Conservation (phyloP, 441 rosid genomes). For the Erodium moschatum region DNA sequence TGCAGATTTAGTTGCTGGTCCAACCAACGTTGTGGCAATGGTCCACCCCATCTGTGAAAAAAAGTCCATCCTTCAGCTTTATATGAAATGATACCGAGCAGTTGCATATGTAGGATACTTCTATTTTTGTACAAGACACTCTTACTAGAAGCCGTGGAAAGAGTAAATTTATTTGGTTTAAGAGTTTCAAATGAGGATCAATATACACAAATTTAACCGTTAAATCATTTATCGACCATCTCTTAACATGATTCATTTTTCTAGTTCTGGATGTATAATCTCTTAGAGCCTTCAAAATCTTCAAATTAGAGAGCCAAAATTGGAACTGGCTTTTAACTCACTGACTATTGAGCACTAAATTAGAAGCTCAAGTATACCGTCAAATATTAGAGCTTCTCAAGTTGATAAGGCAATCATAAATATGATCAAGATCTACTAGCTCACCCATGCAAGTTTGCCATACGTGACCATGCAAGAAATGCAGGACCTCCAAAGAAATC, state of each 20-base stretch:
- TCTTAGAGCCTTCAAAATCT: not conserved
- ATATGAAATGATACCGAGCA: slow-evolving; percentile 7
- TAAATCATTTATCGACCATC: not conserved
- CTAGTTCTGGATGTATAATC: not conserved
- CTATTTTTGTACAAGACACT: slow-evolving; percentile 4
- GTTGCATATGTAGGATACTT: slow-evolving; percentile 2
- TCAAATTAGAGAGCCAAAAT: not conserved
- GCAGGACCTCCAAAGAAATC: slow-evolving; percentile 75
- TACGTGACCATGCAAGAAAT: slow-evolving; percentile 75
- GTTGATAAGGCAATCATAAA: not conserved
- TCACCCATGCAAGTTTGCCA: slow-evolving; percentile 67
- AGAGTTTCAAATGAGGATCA: not conserved
- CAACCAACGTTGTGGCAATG: slow-evolving; percentile 61
- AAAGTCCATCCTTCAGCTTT: not conserved
- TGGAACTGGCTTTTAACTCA: not conserved
- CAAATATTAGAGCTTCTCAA: not conserved
- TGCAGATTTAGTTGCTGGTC: slow-evolving; percentile 49
- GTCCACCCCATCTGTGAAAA: slow-evolving; percentile 63
- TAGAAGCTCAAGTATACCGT: not conserved
- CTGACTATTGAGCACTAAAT: not conserved
- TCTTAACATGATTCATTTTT: not conserved
- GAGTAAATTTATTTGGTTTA: not conserved
- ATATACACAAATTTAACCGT: not conserved
- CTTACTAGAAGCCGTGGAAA: not conserved
- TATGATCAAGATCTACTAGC: slow-evolving; percentile 16